Percentiles rank a stretch among this genome's conserved stretches.
phyloP scores from a whole-genome alignment of 2,329 filamentous ascomycete species.

The Penicillium sp. region DNA sequence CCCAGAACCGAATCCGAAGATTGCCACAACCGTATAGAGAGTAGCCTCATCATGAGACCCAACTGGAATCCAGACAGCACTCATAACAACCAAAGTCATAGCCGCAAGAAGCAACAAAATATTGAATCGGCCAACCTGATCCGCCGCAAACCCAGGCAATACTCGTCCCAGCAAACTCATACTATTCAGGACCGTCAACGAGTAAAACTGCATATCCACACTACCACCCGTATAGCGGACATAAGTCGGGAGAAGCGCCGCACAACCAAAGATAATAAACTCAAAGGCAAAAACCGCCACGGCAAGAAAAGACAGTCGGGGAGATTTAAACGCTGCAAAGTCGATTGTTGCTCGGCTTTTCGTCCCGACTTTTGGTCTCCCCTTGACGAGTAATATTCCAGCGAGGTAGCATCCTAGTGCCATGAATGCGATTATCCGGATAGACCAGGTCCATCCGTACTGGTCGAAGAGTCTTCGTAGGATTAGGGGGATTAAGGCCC shows the following conservation, averaged over 20 bases:
- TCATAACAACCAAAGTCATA: conserved; percentile 39
- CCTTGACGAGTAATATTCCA: conserved; percentile 32
- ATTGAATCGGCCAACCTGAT: conserved; percentile 45
- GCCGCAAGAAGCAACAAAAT: conserved; percentile 36
- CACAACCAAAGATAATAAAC: conserved; percentile 47
- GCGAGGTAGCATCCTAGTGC: conserved; percentile 31
- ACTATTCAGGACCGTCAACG: conserved; percentile 44
- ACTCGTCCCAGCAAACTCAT: conserved; percentile 42
- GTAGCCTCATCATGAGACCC: conserved; percentile 37
- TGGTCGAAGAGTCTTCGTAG: conserved; percentile 27
- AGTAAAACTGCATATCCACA: conserved; percentile 39
- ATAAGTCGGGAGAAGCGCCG: conserved; percentile 46
- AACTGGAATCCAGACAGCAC: conserved; percentile 43
- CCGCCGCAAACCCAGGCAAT: conserved; percentile 42
- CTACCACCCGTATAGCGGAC: conserved; percentile 36
- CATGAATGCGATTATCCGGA: conserved; percentile 35
- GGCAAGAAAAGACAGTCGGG: conserved; percentile 41
- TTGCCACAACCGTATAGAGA: conserved; percentile 42
- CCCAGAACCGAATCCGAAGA: conserved; percentile 49
- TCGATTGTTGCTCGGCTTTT: conserved; percentile 34
- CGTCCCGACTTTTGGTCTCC: conserved; percentile 28
- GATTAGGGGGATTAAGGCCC: conserved; percentile 35
- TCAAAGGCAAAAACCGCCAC: conserved; percentile 45
- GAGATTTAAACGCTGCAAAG: conserved; percentile 39
- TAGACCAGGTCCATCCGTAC: conserved; percentile 35